Percentiles rank a stretch among this genome's conserved stretches.
phyloP scores from a whole-genome alignment of 2,329 filamentous ascomycete species.

The Arachnomyces sp. region DNA sequence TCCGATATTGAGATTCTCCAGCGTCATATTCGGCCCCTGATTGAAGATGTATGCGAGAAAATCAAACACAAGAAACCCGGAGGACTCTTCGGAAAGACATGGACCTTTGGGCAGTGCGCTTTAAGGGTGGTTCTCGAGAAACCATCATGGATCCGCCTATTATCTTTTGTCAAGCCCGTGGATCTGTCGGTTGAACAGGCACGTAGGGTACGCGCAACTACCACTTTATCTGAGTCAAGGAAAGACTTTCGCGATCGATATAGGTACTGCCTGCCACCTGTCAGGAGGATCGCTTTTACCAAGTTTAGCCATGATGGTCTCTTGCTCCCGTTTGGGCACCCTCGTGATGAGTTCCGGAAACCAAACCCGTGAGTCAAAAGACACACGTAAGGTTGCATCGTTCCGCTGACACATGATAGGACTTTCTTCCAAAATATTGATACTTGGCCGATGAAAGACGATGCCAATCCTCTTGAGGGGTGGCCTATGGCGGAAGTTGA shows the following conservation, averaged over 20 bases:
- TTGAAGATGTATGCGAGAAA: constrained; percentile 28
- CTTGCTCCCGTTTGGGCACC: constrained; percentile 33
- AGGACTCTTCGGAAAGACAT: constrained; percentile 25
- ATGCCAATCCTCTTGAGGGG: constrained; percentile 28
- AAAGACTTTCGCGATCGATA: constrained; percentile 27
- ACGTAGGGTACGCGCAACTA: no score
- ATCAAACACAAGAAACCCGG: constrained; percentile 18
- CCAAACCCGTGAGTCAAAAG: constrained; percentile 35
- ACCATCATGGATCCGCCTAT: constrained; percentile 23
- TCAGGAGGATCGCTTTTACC: constrained; percentile 18
- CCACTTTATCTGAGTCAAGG: constrained; percentile 21
- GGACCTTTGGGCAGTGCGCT: constrained; percentile 17
- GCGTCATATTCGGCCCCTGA: constrained; percentile 18
- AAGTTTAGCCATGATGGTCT: constrained; percentile 33
- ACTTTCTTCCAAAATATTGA: constrained; percentile 25
- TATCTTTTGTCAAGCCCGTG: constrained; percentile 16
- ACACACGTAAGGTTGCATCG: not conserved
- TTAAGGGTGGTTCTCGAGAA: constrained; percentile 25
- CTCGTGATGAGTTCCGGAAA: constrained; percentile 22
- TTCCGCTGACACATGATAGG: constrained; percentile 14
- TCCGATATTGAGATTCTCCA: constrained; percentile 18
- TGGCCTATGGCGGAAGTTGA: constrained; percentile 27
- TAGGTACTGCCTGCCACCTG: constrained; percentile 17
- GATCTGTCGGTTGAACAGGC: no score
- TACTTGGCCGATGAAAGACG: constrained; percentile 32